Evolutionary conservation across 108 stramenopile genomes (phyloP), one percentile per base, ranked within the genome.

Genomic region (Nannochloropsis salina): DNA sequence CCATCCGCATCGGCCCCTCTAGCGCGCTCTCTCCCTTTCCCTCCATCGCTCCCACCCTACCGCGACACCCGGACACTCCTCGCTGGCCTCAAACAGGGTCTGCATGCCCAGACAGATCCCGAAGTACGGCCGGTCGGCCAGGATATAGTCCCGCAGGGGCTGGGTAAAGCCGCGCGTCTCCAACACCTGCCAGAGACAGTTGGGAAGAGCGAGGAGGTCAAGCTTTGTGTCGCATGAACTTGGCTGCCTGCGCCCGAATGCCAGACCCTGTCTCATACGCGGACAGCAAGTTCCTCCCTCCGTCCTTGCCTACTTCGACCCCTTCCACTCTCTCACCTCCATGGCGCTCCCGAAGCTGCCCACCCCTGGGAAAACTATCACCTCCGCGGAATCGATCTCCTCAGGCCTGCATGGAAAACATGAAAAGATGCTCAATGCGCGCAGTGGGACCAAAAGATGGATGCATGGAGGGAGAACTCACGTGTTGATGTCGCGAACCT

Each of bases 21-120:
- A 6, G 6, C 2, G 61, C 61, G 47, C 47, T 15, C 20, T n/a
- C n/a, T 74, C 61, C 61, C 61, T 74, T 31, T 1, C 61, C 61
- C 61, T 74, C 61, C 61, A 3, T 74, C 61, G 20, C 6, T 74
- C 61, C 61, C 61, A n/a, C 61, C 61, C 61, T 74, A 74, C 61
- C 61, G 61, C 61, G 5, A 74, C 61, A 2, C 91, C 94, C 8
- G 90, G 90, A 42, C 88, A 86, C 83, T 99, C 98, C 82, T 97
- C 96, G 84, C 94, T 95, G 2, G 92, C 92, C 83, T 97, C 97
- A 84, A 99, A 99, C 5, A 99, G 89, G 1, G 96, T 95, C 86
- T 99, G 98, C 97, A 99, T 96, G 6, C 98, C 98, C n/a, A 99
- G 89, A 90, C 98, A 99, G 44, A 99, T 98, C 18, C 98, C 98